Percentiles rank a stretch among this genome's conserved stretches.
Conservation (phyloP, 1,139 yeast species). For the Protomyces lactucae-debilis region DNA sequence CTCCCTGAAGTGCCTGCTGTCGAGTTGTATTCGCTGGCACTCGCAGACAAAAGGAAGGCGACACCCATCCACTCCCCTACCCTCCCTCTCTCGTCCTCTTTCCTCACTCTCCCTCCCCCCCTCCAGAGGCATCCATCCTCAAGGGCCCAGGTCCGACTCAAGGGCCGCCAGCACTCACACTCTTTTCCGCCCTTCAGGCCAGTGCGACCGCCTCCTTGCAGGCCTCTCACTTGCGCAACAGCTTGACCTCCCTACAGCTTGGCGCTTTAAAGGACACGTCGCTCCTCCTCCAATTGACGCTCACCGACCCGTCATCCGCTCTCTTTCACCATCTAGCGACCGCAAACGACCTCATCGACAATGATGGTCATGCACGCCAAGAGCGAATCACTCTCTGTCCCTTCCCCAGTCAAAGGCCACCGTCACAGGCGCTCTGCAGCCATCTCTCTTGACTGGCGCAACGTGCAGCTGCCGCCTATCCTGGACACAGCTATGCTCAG, state of each 20-base stretch:
- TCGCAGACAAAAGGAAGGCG: too few species aligned
- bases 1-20: too few species aligned
- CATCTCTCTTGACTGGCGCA: conserved; percentile 22
- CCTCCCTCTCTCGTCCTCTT: background rate
- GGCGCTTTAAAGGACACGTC: too few species aligned
- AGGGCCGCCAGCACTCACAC: too few species aligned
- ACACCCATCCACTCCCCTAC: background rate
- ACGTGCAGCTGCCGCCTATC: conserved; percentile 13
- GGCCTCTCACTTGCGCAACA: too few species aligned
- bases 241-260: too few species aligned
- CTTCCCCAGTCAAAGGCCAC: conserved; percentile 14
- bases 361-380: conserved; percentile 3
- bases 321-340: too few species aligned
- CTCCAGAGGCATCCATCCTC: background rate
- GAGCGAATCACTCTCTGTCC: conserved; percentile 9
- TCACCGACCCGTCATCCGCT: too few species aligned
- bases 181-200: too few species aligned
- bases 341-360: background rate
- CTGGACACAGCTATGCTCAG: background rate
- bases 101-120: background rate
- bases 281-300: too few species aligned
- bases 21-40: too few species aligned
- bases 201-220: too few species aligned
- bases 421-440: conserved; percentile 24
- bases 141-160: background rate